A percentile compares a stretch with the other conserved stretches of the same genome.
These are phyloP conservation scores for Waltergamsia citrina DNA, from an alignment of 2,329 filamentous ascomycete species.

Conservation along the genomic window DNA sequence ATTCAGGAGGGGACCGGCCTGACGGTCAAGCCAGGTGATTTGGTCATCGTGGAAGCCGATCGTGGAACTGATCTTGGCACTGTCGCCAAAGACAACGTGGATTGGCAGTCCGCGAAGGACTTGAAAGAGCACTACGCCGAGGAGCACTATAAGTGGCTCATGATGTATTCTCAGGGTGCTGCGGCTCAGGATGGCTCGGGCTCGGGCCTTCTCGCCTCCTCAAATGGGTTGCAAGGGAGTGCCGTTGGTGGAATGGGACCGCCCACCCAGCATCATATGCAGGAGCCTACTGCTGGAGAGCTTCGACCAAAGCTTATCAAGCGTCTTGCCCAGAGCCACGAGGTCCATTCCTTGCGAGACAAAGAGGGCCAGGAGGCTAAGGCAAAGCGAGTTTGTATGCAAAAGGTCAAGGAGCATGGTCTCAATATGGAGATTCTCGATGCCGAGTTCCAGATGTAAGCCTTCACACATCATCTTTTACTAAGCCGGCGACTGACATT, in stretches of 20 bases:
- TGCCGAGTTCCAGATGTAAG: conserved; percentile 96
- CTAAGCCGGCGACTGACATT: conserved; percentile 6
- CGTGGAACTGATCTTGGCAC: conserved; percentile 92
- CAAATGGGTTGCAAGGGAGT: conserved; percentile 56
- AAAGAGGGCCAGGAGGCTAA: conserved; percentile 98
- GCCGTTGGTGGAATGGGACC: conserved; percentile 73
- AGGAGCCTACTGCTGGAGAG: conserved; percentile 62
- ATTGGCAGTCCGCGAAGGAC: conserved; percentile 79
- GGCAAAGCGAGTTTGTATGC: conserved; percentile 91
- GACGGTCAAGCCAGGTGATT: conserved; percentile 79
- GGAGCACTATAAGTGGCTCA: conserved; percentile 95
- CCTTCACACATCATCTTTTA: background rate
- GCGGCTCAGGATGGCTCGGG: conserved; percentile 49
- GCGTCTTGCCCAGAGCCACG: conserved; percentile 81
- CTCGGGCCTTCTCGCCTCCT: conserved; percentile 52
- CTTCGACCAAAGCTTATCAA: conserved; percentile 96
- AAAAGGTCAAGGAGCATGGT: conserved; percentile 90
- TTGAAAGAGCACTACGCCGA: conserved; percentile 86
- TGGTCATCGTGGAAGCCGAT: conserved; percentile 96
- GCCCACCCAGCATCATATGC: conserved; percentile 61
- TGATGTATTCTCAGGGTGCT: conserved; percentile 91
- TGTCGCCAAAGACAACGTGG: conserved; percentile 79
- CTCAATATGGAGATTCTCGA: conserved; percentile 98
- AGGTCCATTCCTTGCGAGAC: conserved; percentile 79
- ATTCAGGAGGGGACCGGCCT: conserved; percentile 92